These are phyloP conservation scores for Sporothrix phasma DNA, from an alignment of 2,329 filamentous ascomycete species.

Conservation along the genomic window DNA sequence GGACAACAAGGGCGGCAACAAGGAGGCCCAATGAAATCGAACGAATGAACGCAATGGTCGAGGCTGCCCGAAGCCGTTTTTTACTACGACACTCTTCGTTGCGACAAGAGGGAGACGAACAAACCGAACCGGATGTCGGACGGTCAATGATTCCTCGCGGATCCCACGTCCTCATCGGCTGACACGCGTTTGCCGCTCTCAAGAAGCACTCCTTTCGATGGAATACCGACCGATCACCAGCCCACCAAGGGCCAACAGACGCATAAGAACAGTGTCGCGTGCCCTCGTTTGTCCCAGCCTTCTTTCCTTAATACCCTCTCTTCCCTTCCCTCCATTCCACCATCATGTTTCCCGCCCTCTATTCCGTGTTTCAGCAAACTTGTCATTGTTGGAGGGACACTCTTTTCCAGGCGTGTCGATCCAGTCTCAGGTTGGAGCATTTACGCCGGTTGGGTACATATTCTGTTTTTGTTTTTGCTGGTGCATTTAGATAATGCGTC, in stretches of 20 bases:
- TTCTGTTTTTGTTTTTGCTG: neutral
- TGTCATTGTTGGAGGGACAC: neutral
- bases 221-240: neutral
- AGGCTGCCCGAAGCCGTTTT: neutral
- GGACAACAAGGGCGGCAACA: neutral
- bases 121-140: neutral
- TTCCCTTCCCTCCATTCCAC: neutral
- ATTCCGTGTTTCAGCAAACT: neutral
- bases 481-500: slow-evolving; percentile 12
- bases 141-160: neutral
- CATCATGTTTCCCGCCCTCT: neutral
- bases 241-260: neutral
- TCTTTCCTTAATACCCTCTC: no score
- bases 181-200: neutral
- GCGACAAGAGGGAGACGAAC: neutral
- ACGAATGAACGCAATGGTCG: neutral
- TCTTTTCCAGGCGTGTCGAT: neutral
- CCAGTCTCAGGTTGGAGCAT: neutral
- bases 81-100: neutral
- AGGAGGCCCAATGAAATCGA: neutral
- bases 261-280: neutral
- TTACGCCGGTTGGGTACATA: slow-evolving; percentile 8
- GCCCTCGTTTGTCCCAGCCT: neutral
- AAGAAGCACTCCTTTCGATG: neutral
- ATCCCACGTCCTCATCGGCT: neutral